Conservation (phyloP, 1,284 basidiomycete species). For the Apiotrichum akiyoshidainum region DNA sequence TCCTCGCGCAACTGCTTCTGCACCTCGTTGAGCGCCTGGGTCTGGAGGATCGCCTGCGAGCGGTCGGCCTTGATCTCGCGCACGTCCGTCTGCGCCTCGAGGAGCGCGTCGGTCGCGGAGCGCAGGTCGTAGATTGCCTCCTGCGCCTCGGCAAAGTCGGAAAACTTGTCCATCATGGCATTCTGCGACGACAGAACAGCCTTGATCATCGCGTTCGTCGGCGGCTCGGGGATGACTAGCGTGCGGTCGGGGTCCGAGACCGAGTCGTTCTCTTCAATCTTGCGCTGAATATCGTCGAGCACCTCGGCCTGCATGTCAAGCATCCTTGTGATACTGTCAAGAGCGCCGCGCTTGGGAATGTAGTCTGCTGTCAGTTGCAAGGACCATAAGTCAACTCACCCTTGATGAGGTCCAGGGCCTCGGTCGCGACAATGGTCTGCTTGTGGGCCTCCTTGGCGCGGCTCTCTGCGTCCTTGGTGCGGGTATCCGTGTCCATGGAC, state of each 20-base stretch:
- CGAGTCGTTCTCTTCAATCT: constrained; percentile 11
- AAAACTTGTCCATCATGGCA: constrained; percentile 18
- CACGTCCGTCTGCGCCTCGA: constrained; percentile 12
- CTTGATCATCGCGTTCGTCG: constrained; percentile 12
- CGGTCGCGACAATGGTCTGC: constrained; percentile 4
- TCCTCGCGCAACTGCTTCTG: constrained; percentile 8
- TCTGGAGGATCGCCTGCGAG: background rate
- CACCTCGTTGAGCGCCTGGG: constrained; percentile 4
- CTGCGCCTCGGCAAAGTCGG: constrained; percentile 7
- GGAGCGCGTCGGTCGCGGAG: constrained; percentile 14
- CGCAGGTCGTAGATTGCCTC: constrained; percentile 14
- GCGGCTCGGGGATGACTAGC: background rate
- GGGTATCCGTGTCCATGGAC: constrained; percentile 2
- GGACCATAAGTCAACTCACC: constrained; percentile 3
- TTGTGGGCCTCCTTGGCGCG: constrained; percentile 5
- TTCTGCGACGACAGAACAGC: constrained; percentile 15
- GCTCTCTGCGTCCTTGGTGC: constrained; percentile 2
- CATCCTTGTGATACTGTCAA: constrained; percentile 9
- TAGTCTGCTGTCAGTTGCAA: constrained; percentile 9
- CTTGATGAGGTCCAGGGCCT: constrained; percentile 11
- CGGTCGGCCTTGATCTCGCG: constrained; percentile 9
- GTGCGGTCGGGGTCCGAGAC: constrained; percentile 1
- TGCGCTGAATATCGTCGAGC: constrained; percentile 15
- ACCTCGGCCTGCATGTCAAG: constrained; percentile 13
- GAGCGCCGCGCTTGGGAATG: background rate